phyloP scores from a whole-genome alignment of 352 stramenopile genomes.

The Globisporangium cylindrosporum region DNA sequence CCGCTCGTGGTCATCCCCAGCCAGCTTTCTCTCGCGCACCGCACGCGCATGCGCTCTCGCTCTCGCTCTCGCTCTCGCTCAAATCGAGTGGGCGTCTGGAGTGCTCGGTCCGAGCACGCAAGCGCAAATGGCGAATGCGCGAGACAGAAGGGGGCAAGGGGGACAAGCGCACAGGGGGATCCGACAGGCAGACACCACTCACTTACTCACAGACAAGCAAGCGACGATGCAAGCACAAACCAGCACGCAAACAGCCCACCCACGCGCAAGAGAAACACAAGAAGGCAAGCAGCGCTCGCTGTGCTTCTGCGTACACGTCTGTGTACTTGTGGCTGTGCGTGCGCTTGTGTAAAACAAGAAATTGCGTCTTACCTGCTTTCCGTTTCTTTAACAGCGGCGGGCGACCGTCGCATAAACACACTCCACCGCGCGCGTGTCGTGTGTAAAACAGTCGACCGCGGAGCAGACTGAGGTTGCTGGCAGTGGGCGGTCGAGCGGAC shows the following conservation, averaged over 20 bases:
- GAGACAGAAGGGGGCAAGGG: background rate
- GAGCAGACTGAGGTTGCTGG: too few relatives aligned
- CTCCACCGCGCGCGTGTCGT: constrained; percentile 6
- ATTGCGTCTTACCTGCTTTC: background rate
- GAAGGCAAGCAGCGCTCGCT: background rate
- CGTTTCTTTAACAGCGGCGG: constrained; percentile 8
- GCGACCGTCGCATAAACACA: constrained; percentile 14
- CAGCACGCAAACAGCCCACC: background rate
- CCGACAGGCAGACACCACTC: background rate
- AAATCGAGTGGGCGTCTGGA: background rate
- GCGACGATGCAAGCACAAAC: background rate
- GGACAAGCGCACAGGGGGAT: background rate
- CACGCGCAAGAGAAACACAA: background rate
- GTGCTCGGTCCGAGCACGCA: constrained; percentile 1
- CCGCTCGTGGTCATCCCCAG: constrained; percentile 7
- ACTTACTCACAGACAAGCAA: background rate
- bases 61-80: background rate
- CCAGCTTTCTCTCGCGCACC: constrained; percentile 5
- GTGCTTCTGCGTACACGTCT: background rate
- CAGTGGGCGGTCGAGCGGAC: too few relatives aligned
- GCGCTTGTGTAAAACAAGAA: constrained; percentile 6
- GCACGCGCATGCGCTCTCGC: constrained; percentile 13
- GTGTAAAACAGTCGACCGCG: constrained; percentile 6
- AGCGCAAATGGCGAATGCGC: constrained; percentile 1
- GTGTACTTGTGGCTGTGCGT: background rate